Conservation (phyloP, 2,329 filamentous ascomycete species). For the Neonectria sp. region DNA sequence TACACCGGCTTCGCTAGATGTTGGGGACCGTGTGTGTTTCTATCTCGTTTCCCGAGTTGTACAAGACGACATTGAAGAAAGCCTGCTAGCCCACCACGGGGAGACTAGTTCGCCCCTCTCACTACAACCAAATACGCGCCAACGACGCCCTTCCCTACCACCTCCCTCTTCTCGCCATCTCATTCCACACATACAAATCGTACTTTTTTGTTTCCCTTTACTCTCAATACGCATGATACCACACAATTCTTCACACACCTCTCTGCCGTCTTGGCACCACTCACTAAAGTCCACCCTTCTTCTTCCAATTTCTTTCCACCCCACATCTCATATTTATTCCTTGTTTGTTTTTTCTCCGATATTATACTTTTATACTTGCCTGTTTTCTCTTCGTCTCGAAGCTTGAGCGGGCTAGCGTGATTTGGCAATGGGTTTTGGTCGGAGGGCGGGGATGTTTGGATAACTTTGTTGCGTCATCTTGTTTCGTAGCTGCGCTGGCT, state of each 20-base stretch:
- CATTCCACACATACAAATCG: conserved; percentile 18
- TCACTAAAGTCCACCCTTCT: conserved; percentile 29
- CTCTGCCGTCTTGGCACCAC: conserved; percentile 31
- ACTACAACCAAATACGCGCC: conserved; percentile 19
- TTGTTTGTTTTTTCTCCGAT: conserved; percentile 14
- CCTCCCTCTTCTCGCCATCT: conserved; percentile 18
- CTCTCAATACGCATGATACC: conserved; percentile 44
- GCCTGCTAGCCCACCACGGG: conserved; percentile 1
- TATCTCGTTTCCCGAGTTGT: conserved; percentile 8
- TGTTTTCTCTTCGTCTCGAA: not conserved
- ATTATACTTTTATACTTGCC: conserved; percentile 18
- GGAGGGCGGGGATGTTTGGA: conserved; percentile 29
- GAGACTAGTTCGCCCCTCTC: not conserved
- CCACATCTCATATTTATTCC: conserved; percentile 18
- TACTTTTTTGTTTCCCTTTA: conserved; percentile 34
- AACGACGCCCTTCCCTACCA: conserved; percentile 19
- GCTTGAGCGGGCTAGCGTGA: conserved; percentile 19
- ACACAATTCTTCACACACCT: conserved; percentile 36
- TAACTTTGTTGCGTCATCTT: conserved; percentile 24
- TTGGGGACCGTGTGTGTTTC: conserved; percentile 16
- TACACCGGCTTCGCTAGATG: conserved; percentile 25
- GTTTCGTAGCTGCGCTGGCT: conserved; percentile 19
- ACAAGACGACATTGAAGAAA: conserved; percentile 5
- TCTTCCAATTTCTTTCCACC: conserved; percentile 12
- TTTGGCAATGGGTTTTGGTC: conserved; percentile 17